These are phyloP conservation scores for Pseudevernia furfuracea DNA, from an alignment of 495 filamentous ascomycete species.

Conservation along the genomic window DNA sequence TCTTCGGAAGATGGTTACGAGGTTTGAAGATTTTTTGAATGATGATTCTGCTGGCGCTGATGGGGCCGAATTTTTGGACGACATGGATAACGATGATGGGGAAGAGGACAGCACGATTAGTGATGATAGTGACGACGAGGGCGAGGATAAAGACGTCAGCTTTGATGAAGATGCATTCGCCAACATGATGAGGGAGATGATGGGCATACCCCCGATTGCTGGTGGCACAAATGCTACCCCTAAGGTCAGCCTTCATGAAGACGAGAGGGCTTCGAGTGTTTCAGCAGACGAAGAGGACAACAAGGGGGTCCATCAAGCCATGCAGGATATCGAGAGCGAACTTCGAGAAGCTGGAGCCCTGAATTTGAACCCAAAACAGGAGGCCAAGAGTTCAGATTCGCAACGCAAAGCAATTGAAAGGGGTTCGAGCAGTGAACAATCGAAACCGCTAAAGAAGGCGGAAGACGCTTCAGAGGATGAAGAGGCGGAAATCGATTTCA, in stretches of 20 bases:
- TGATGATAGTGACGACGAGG: conserved; percentile 36
- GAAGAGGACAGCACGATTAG: conserved; percentile 44
- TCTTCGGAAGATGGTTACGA: conserved; percentile 77
- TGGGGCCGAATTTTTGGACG: conserved; percentile 65
- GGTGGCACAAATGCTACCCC: neutral
- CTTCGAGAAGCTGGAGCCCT: conserved; percentile 69
- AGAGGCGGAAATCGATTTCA: conserved; percentile 71
- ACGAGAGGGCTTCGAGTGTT: neutral
- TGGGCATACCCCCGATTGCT: conserved; percentile 49
- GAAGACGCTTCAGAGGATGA: conserved; percentile 30
- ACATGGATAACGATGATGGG: conserved; percentile 60
- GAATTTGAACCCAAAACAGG: conserved; percentile 35
- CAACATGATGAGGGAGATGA: conserved; percentile 89
- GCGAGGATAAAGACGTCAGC: conserved; percentile 67
- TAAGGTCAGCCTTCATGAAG: neutral
- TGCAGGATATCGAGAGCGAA: conserved; percentile 73
- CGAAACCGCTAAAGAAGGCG: conserved; percentile 16
- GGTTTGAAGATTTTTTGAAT: conserved; percentile 89
- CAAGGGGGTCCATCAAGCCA: conserved; percentile 62
- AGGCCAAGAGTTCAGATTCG: conserved; percentile 3
- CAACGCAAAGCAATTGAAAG: conserved; percentile 27
- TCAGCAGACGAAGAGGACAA: conserved; percentile 49
- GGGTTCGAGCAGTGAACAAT: conserved; percentile 3
- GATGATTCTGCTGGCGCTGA: conserved; percentile 74
- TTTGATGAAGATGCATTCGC: conserved; percentile 83